Conservation (phyloP, 495 filamentous ascomycete species). For the Xylaria grammica region DNA sequence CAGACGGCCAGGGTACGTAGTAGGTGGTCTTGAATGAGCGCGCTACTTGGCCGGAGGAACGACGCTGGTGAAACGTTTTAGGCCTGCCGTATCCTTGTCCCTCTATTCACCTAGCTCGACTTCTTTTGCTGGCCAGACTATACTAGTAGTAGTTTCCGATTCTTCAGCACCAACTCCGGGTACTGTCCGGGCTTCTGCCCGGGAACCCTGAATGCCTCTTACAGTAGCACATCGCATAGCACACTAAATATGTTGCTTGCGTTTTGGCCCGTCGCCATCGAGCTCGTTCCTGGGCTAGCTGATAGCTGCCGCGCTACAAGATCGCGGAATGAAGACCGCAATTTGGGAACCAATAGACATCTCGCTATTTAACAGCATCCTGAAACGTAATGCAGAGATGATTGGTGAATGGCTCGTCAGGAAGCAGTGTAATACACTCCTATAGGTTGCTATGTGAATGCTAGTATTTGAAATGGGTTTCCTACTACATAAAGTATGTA, state of each 20-base stretch:
- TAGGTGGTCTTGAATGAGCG: too few species aligned
- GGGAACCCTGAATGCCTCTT: background rate
- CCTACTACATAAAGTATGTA: too few species aligned
- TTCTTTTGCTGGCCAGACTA: background rate
- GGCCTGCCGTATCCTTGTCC: background rate
- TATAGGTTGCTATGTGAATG: background rate
- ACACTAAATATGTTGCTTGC: too few species aligned
- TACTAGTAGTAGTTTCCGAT: slow-evolving; percentile 4
- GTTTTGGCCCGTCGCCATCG: too few species aligned
- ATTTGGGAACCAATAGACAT: background rate
- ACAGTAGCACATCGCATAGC: background rate
- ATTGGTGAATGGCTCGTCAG: background rate
- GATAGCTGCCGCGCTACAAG: slow-evolving; percentile 1
- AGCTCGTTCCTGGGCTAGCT: background rate
- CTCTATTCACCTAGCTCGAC: slow-evolving; percentile 6
- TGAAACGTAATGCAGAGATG: background rate
- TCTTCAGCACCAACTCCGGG: background rate
- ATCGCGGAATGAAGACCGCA: background rate
- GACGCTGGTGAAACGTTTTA: background rate
- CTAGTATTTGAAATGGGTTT: background rate
- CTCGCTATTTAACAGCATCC: background rate
- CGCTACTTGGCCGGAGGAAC: background rate
- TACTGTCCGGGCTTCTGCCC: too few species aligned
- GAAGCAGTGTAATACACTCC: background rate
- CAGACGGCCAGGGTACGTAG: too few species aligned